Percentiles rank a stretch among this genome's conserved stretches.
phyloP scores from a whole-genome alignment of 1,284 basidiomycete genomes.

The Neolentinus lepideus region DNA sequence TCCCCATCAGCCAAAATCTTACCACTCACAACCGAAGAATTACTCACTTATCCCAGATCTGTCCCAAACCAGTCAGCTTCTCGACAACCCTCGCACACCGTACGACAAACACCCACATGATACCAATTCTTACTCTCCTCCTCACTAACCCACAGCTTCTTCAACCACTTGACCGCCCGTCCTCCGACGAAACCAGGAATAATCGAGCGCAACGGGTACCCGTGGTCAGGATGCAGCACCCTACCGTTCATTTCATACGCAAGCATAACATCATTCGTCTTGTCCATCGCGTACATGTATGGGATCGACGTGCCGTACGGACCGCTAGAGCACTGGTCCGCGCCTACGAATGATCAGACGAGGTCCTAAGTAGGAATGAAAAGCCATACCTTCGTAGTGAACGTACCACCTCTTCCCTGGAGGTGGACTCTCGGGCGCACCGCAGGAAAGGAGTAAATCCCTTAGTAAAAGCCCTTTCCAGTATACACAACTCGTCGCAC shows the following conservation, averaged over 20 bases:
- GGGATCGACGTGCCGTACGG: constrained; percentile 18
- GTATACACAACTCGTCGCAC: background rate
- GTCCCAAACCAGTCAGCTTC: constrained; percentile 13
- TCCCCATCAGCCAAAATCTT: constrained; percentile 13
- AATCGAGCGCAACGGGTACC: background rate
- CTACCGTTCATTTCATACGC: constrained; percentile 10
- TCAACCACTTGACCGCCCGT: constrained; percentile 10
- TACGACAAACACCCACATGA: constrained; percentile 3
- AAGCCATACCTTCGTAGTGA: background rate
- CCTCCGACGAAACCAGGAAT: background rate
- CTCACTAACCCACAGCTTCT: background rate
- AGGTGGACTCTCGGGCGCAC: background rate
- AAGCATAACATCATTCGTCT: constrained; percentile 17
- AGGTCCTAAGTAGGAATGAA: background rate
- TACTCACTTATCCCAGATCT: background rate
- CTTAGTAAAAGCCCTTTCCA: background rate
- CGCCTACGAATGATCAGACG: constrained; percentile 6
- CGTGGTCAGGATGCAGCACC: background rate
- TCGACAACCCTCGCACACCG: constrained; percentile 16
- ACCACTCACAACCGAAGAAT: background rate
- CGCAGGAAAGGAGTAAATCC: background rate
- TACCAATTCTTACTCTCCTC: background rate
- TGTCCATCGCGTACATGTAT: constrained; percentile 15
- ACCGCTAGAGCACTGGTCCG: constrained; percentile 15
- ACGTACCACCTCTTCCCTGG: background rate